A percentile compares a stretch with the other conserved stretches of the same genome.
These are phyloP conservation scores for Hyaloscypha variabilis DNA, from an alignment of 495 filamentous ascomycete species.

Conservation along the genomic window DNA sequence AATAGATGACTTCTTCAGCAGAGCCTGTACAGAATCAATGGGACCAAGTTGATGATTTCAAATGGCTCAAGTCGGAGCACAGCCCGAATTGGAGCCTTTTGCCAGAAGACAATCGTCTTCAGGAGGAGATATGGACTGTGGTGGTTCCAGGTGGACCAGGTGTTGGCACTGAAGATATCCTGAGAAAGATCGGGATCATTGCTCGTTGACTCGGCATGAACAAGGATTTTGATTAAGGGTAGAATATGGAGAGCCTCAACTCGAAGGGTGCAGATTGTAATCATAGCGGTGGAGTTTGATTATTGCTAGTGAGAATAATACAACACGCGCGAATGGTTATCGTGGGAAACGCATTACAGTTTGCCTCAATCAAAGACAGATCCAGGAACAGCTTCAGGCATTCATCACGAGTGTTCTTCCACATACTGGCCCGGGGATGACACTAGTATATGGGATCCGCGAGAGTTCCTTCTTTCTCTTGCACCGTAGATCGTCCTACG, in stretches of 20 bases:
- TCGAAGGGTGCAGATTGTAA: conserved; percentile 7
- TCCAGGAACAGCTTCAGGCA: neutral
- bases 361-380: neutral
- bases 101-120: conserved; percentile 58
- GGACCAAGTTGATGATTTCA: conserved; percentile 94
- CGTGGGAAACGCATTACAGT: neutral
- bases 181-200: conserved; percentile 58
- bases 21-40: conserved; percentile 62
- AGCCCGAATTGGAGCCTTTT: conserved; percentile 89
- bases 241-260: neutral
- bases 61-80: conserved; percentile 85
- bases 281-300: conserved; percentile 24
- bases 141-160: conserved; percentile 66
- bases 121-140: conserved; percentile 68
- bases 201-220: neutral
- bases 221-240: neutral
- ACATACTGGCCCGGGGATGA: neutral
- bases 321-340: neutral
- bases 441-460: neutral
- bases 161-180: conserved; percentile 66
- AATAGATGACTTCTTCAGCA: conserved; percentile 29
- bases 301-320: neutral
- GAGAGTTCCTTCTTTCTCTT: neutral
- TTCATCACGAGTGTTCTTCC: too few relatives aligned
- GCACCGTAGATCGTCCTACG: neutral